Conservation (phyloP, 1,284 basidiomycete species). For the Macrocystidia cucumis region DNA sequence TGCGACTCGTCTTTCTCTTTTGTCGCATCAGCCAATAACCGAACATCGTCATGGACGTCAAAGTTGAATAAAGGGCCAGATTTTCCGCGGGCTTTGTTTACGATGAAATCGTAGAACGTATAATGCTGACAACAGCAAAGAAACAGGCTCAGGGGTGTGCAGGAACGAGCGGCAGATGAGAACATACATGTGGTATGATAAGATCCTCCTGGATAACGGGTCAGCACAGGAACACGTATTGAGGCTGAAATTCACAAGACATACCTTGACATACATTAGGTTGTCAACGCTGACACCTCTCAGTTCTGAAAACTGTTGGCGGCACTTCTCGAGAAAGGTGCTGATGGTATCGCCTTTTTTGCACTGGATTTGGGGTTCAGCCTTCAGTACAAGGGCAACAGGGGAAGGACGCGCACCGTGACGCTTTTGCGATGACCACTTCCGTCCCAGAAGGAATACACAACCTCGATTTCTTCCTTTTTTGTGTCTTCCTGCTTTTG, state of each 20-base stretch:
- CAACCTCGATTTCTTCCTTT: constrained; percentile 84
- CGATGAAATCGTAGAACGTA: constrained; percentile 97
- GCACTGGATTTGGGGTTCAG: constrained; percentile 47
- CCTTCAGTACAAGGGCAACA: constrained; percentile 1
- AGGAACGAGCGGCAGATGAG: not conserved
- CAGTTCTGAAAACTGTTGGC: constrained; percentile 89
- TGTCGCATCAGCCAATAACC: constrained; percentile 90
- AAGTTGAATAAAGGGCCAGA: constrained; percentile 98
- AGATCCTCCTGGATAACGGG: constrained; percentile 72
- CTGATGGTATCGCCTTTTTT: constrained; percentile 96
- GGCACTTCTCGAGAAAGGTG: constrained; percentile 87
- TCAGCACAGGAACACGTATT: constrained; percentile 2
- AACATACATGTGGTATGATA: constrained; percentile 82
- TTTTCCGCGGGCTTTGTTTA: constrained; percentile 97
- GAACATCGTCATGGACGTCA: constrained; percentile 98
- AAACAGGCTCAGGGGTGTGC: constrained; percentile 11
- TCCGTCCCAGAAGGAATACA: constrained; percentile 98
- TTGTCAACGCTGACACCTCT: constrained; percentile 89
- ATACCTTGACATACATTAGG: constrained; percentile 96
- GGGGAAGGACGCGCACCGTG: constrained; percentile 35
- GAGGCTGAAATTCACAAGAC: constrained; percentile 12
- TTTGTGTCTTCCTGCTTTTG: constrained; percentile 85
- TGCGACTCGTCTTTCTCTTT: constrained; percentile 98
- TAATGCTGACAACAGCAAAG: constrained; percentile 83
- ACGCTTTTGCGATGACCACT: constrained; percentile 94